These are phyloP conservation scores for Candida easanensis DNA, from an alignment of 805 yeast genomes.

Conservation along the genomic window DNA sequence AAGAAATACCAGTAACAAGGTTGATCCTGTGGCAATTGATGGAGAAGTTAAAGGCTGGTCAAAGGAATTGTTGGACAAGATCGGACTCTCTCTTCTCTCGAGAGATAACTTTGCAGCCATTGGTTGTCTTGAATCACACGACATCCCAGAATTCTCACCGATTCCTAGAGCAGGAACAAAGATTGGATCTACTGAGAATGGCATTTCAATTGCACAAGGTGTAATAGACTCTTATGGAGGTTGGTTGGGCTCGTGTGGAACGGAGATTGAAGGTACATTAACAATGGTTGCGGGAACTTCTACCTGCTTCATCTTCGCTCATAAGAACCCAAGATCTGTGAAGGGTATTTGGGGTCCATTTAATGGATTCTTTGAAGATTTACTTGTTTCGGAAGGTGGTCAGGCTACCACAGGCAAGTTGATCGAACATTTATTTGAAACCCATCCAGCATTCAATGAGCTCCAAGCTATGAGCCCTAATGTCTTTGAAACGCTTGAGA, in stretches of 20 bases:
- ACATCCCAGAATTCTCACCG: neutral
- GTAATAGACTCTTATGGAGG: slow-evolving; percentile 61
- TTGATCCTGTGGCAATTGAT: slow-evolving; percentile 43
- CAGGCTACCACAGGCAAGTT: slow-evolving; percentile 57
- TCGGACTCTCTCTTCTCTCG: slow-evolving; percentile 21
- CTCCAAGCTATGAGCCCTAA: slow-evolving; percentile 8
- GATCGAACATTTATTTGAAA: slow-evolving; percentile 43
- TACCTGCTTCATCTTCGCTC: slow-evolving; percentile 47
- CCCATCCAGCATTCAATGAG: slow-evolving; percentile 34
- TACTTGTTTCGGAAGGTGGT: slow-evolving; percentile 50
- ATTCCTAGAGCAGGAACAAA: slow-evolving; percentile 33
- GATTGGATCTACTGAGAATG: slow-evolving; percentile 19
- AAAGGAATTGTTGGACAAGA: slow-evolving; percentile 21
- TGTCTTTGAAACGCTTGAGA: slow-evolving; percentile 27
- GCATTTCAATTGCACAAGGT: slow-evolving; percentile 38
- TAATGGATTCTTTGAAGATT: slow-evolving; percentile 31
- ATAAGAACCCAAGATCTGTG: slow-evolving; percentile 20
- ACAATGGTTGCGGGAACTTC: slow-evolving; percentile 63
- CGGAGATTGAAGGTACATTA: slow-evolving; percentile 27
- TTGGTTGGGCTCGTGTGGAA: slow-evolving; percentile 41
- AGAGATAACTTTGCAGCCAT: slow-evolving; percentile 25
- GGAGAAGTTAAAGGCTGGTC: slow-evolving; percentile 60
- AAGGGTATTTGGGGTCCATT: slow-evolving; percentile 66
- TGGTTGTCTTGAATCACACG: slow-evolving; percentile 31
- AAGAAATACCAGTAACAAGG: slow-evolving; percentile 3